Base-by-base conservation (phyloP, 345 rosid species). In the Sapria himalayana region DNA sequence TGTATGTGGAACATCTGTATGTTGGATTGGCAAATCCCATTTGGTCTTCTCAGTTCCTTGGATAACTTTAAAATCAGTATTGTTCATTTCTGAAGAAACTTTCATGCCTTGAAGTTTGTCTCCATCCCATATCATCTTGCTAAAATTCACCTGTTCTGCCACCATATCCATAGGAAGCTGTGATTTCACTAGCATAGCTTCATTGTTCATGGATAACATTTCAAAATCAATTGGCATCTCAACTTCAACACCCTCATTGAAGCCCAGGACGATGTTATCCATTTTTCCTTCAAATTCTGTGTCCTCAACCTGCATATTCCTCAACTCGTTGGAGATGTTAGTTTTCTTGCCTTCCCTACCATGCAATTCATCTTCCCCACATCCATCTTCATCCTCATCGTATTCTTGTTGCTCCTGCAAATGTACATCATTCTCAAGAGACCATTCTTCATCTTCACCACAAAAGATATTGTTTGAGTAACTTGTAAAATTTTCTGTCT, bases 331-430 rank as follows among this genome's bases (percentile, higher is more conserved):
- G 11, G 51, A 40, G 35, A 73, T 48, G 46, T 62, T 61, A 46
- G 59, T 57, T 63, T 74, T 79, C 45, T 60, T 73, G 49, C 66
- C 86, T 52, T 69, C 85, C 57, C 63, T 81, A 45, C 73, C 89
- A 13, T 67, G 80, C 43, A 56, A 57, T 54, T 81, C 93, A 51
- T 79, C 86, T 49, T 75, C 93, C 46, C 61, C 71, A 48, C 71
- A 84, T 29, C 74, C 94, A 50, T 82, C 84, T 54, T 71, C 95
- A 63, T 77, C 92, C 61, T 84, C 95, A 32, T 84, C 89, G 48
- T 84, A 91, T 67, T 74, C 95, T 69, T 79, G 93, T 63, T 74
- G 98, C 61, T 79, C 92, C 64, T 66, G 93, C 57, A 80, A 39
- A 24, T 46, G 66, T 32, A 68, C 78, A 39, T 65, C 66, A 51